Base-by-base conservation (phyloP, 768 basidiomycete genomes). In the Suillus decipiens region DNA sequence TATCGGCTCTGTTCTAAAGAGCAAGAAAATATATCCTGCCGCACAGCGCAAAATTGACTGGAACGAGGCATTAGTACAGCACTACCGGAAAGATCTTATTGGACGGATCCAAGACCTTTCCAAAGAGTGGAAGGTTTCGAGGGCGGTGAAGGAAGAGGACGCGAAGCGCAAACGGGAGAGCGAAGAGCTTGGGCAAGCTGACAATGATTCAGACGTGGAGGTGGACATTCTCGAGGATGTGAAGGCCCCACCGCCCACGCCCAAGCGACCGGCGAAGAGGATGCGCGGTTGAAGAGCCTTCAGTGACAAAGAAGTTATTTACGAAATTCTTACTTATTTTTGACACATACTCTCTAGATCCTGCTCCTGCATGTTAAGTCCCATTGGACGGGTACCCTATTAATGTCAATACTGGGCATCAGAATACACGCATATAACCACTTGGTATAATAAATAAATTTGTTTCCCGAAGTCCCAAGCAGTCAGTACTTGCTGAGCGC, bases 41-140 rank as follows among this genome's bases (percentile, higher is more conserved):
- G 63, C 68, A 39, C 78, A 81, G 31, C 79, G 84, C 60, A 77
- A 77, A 64, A 61, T 66, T 24, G 79, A 80, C 65, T 91, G 89
- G 89, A 75, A 84, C 39, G 82, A 80, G 43, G 70, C 78, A 14
- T 71, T 75, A n/a, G 78, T 87, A 48, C 76, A 72, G 8, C 72
- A 67, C 17, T 80, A 82, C 67, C 84, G 89, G 15, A 79, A 83
- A 48, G 61, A 77, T 9, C 76, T 90, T 31, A 64, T 66, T 34
- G 66, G 65, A 3, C 77, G 77, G 9, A 85, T 89, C 34, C 60
- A 67, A 9, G 60, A 69, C 3, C 76, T 90, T 33, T 88, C 89
- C n/a, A 67, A 71, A 28, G 77, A 81, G 19, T 89, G 87, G 84
- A 82, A 80, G 70, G 75, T 76, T 56, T 75, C 76, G 42, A 82